Percentiles rank a stretch among this genome's conserved stretches.
Evolutionary conservation across 2,329 filamentous ascomycete genomes (phyloP).

Genomic region (Pseudogymnoascus sp.): DNA sequence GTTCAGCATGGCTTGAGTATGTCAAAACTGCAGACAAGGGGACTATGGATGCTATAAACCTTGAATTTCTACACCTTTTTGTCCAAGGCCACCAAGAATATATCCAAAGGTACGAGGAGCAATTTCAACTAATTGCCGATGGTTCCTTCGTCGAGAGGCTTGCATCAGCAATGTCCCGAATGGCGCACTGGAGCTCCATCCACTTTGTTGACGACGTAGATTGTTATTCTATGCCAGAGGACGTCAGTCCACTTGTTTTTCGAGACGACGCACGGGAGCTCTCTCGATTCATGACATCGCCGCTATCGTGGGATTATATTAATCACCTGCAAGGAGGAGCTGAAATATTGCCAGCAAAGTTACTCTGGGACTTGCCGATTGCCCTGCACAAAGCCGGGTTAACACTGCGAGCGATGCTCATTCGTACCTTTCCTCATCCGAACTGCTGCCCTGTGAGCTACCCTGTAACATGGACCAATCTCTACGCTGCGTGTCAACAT

Average conservation of each 20-base stretch:
- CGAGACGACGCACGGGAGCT: background rate
- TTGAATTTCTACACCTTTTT: background rate
- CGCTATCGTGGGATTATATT: background rate
- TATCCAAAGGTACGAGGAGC: background rate
- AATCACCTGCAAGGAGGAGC: background rate
- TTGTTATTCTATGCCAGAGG: background rate
- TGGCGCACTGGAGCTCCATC: background rate
- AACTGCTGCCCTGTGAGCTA: background rate
- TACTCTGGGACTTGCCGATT: conserved; percentile 2
- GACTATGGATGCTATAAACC: background rate
- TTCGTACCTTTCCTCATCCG: background rate
- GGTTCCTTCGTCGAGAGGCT: conserved; percentile 8
- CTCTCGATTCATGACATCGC: conserved; percentile 1
- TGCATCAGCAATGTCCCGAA: conserved; percentile 3
- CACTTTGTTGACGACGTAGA: conserved; percentile 4
- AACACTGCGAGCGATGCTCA: background rate
- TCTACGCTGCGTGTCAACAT: background rate
- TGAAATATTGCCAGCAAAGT: background rate
- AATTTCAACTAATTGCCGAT: conserved; percentile 8
- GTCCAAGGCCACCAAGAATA: background rate
- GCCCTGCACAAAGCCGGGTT: background rate
- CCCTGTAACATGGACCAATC: background rate
- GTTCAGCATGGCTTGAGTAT: background rate
- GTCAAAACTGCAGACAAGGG: background rate
- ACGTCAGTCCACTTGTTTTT: background rate